phyloP scores from a whole-genome alignment of 1,284 basidiomycete species.

The Rhodotorula sp. region DNA sequence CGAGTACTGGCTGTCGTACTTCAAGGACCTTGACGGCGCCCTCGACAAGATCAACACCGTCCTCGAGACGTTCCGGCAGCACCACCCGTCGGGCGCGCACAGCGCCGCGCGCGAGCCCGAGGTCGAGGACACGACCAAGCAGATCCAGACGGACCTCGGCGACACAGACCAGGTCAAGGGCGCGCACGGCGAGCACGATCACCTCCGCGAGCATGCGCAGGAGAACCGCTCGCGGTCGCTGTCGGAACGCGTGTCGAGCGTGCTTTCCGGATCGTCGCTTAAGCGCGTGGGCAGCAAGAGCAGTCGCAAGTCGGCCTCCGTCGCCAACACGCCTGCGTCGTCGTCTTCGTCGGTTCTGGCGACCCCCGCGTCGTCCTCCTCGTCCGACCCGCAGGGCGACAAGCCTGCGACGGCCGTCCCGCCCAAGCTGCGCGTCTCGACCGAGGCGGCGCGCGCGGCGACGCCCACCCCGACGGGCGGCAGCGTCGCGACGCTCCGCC shows the following conservation, averaged over 20 bases:
- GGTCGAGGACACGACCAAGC: constrained; percentile 68
- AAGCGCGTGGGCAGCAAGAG: not conserved
- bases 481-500: constrained; percentile 17
- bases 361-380: not conserved
- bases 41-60: constrained; percentile 75
- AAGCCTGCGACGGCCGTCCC: not conserved
- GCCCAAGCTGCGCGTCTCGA: not conserved
- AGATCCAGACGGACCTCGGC: constrained; percentile 55
- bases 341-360: not conserved
- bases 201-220: not conserved
- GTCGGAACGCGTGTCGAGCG: not conserved
- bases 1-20: constrained; percentile 92
- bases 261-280: not conserved
- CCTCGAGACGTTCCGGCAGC: constrained; percentile 57
- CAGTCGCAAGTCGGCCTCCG: not conserved
- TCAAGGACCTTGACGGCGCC: constrained; percentile 72
- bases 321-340: not conserved
- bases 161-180: constrained; percentile 20
- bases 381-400: not conserved
- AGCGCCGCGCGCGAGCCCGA: constrained; percentile 44
- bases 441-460: no score
- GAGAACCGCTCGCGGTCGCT: not conserved
- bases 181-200: constrained; percentile 6
- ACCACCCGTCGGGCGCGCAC: constrained; percentile 18
- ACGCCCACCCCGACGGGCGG: not conserved